Base-by-base conservation (phyloP, 1,284 basidiomycete genomes). In the Ustilago loliicola region DNA sequence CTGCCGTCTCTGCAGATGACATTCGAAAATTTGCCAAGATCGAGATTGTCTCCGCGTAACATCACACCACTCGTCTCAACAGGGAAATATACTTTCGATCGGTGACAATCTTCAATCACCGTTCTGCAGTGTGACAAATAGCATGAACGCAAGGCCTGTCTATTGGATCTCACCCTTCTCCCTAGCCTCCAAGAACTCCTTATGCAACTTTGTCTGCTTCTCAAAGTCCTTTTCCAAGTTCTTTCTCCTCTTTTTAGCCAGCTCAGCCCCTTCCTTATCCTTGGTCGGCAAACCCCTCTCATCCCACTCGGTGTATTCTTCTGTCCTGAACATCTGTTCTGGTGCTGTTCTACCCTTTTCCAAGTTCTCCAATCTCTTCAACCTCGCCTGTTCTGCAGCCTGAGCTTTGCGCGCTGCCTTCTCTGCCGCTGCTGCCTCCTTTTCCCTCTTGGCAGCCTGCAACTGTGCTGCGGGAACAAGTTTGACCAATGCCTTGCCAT, bases 401-500 rank as follows among this genome's bases (percentile, higher is more conserved):
- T 91, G 93, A 3, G 91, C 92, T 85, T 97, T 96, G 84, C 93
- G 93, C 11, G 91, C 91, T 0, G 90, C 90, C 86, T 96, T 96
- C 25, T 92, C 93, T 62, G 93, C 92, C 1, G 88, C 88, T 50
- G 89, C 89, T 1, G 90, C 91, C n/a, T 91, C 91, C 88, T 98
- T 98, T 84, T 96, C 96, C 69, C 97, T 94, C 55, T 95, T 91
- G 0, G 91, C 92, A 79, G 90, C 92, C 73, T 94, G 91, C 38
- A 99, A 89, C 71, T 94, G 91, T 7, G 91, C 91, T 0, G 96
- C 92, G 61, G 94, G 89, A 19, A 97, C 93, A 51, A 99, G 89
- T 87, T 99, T 99, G 79, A 98, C 93, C 50, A 99, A 90, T 17
- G 79, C 78, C 87, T 80, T 79, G 91, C 95, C 94, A 88, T 95